phyloP scores from a whole-genome alignment of 305 asterid species.

The Andrographis paniculata region DNA sequence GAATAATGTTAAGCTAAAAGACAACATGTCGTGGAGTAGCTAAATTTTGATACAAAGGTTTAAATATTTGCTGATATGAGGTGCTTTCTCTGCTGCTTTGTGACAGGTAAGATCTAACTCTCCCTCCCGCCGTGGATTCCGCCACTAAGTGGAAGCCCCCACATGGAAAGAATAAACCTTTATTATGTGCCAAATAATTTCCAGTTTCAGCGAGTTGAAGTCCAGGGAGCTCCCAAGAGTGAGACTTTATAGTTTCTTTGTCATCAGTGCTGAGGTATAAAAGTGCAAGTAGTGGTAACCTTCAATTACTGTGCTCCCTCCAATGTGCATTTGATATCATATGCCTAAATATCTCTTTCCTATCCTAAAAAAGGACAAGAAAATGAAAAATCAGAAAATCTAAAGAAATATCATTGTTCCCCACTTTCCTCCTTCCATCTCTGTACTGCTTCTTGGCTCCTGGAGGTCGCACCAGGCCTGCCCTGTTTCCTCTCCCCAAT shows the following conservation, averaged over 20 bases:
- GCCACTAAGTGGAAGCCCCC: constrained; percentile 22
- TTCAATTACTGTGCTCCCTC: constrained; percentile 20
- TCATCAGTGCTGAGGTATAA: too few relatives aligned
- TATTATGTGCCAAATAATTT: neutral
- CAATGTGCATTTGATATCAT: neutral
- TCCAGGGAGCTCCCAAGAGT: too few relatives aligned
- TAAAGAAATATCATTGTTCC: neutral
- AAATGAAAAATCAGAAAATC: too few relatives aligned
- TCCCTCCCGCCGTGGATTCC: constrained; percentile 24
- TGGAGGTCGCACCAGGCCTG: neutral
- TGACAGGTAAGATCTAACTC: too few relatives aligned
- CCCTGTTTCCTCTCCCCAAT: neutral
- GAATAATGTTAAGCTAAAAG: neutral
- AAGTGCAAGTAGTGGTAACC: neutral
- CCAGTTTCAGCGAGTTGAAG: neutral
- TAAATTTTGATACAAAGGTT: constrained; percentile 5
- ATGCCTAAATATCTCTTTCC: constrained; percentile 7
- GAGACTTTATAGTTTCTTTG: too few relatives aligned
- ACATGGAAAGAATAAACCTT: neutral
- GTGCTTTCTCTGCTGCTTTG: too few relatives aligned
- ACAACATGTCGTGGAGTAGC: constrained; percentile 1
- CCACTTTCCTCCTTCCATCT: constrained; percentile 1
- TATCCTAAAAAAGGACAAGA: neutral
- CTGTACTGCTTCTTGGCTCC: constrained; percentile 4
- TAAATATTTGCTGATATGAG: too few relatives aligned